Evolutionary conservation across 1,284 basidiomycete species (phyloP), one percentile per base, ranked within the genome.

Genomic region (Melampsora larici-populina): DNA sequence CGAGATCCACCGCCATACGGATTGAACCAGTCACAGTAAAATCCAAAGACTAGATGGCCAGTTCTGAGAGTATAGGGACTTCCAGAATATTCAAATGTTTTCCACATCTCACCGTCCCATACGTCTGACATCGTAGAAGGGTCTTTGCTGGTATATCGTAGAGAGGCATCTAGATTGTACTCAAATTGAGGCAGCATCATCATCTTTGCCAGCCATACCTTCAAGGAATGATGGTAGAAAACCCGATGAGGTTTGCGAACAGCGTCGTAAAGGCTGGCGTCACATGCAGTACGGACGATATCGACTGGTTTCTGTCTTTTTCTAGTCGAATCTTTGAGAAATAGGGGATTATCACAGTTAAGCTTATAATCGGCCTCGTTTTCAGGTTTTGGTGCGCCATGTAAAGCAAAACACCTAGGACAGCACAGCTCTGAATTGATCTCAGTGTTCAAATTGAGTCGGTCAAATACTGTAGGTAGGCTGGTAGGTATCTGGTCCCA

Each of bases 101-200:
- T 73, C 70, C 70, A 73, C 17, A 73, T 46, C 55, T 49, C 26
- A 24, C 70, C 70, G 40, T 73, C 70, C 70, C 70, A 73, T 21
- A 73, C 49, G 60, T 73, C 70, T 15, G 18, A 46, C 46, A 73
- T 63, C 33, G 17, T 55, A 21, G 51, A 55, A 55, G 18, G 13
- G 24, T 55, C 17, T 55, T 18, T 2, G 17, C 18, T 18, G 24
- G 18, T 18, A 36, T 36, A 36, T 55, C 24, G 51, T 21, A 55
- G 51, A 5, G 51, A 24, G 17, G 51, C 51, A 55, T 55, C 51
- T 55, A 55, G 24, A 21, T 18, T 13, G 15, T 55, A 18, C 51
- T 55, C 51, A 15, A 55, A 55, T 21, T 24, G 18, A 21, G 51
- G 51, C 51, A 55, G 15, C 17, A 55, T 21, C 51, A 55, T 55